These are phyloP conservation scores for Fistulifera pelliculosa DNA, from an alignment of 108 stramenopile genomes.

Conservation along the genomic window DNA sequence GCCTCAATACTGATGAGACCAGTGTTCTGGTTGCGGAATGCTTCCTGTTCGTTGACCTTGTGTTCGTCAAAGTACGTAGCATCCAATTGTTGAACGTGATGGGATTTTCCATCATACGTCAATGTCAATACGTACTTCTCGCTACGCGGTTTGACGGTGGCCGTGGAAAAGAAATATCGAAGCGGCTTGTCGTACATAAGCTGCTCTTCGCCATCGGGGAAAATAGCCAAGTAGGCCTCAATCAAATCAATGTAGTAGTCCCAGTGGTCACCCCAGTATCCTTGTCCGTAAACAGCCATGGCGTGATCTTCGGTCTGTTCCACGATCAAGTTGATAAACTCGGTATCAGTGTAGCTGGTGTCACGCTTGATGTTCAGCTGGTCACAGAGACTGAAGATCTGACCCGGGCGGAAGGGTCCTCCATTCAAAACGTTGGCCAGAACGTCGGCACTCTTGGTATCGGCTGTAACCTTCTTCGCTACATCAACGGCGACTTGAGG, in stretches of 20 bases:
- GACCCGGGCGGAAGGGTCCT: constrained; percentile 89
- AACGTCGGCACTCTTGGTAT: constrained; percentile 47
- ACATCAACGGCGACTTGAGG: constrained; percentile 41
- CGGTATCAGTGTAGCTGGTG: constrained; percentile 37
- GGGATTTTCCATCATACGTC: constrained; percentile 72
- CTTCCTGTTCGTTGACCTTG: constrained; percentile 68
- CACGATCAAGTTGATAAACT: constrained; percentile 63
- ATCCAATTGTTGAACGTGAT: constrained; percentile 85
- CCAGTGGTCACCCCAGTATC: constrained; percentile 85
- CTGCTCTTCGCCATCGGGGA: constrained; percentile 86
- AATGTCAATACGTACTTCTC: constrained; percentile 82
- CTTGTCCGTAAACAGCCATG: constrained; percentile 73
- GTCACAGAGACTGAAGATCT: constrained; percentile 78
- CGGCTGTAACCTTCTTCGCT: constrained; percentile 43
- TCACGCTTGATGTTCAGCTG: constrained; percentile 44
- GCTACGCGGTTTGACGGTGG: constrained; percentile 76
- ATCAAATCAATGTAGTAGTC: constrained; percentile 91
- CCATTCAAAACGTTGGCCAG: constrained; percentile 54
- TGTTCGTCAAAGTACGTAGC: constrained; percentile 63
- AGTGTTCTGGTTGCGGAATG: constrained; percentile 66
- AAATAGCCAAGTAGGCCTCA: constrained; percentile 81
- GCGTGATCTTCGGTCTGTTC: constrained; percentile 54
- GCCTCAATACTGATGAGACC: constrained; percentile 78
- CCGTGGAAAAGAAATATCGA: constrained; percentile 86
- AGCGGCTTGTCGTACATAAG: constrained; percentile 86